phyloP scores from a whole-genome alignment of 1,284 basidiomycete species.

The Nidula niveotomentosa region DNA sequence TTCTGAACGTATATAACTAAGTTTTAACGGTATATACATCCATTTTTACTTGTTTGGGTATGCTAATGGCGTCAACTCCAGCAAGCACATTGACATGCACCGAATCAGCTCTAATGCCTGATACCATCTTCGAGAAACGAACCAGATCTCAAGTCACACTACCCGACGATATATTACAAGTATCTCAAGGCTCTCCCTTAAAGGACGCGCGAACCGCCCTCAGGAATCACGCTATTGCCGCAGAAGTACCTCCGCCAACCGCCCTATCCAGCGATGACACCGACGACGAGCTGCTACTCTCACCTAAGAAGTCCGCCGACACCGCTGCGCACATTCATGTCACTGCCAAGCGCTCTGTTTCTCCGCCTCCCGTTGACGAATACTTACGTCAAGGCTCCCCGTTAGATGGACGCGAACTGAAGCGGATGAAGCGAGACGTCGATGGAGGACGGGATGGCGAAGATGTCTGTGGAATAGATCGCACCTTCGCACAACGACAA shows the following conservation, averaged over 20 bases:
- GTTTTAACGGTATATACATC: background rate
- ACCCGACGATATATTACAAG: conserved; percentile 39
- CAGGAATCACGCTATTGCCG: conserved; percentile 9
- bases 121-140: conserved; percentile 32
- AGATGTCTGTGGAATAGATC: conserved; percentile 11
- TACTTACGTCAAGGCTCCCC: conserved; percentile 21
- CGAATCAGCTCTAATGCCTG: conserved; percentile 18
- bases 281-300: conserved; percentile 39
- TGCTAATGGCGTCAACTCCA: no score
- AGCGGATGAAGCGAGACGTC: conserved; percentile 33
- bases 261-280: conserved; percentile 17
- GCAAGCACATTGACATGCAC: no score
- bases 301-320: conserved; percentile 27
- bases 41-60: no score
- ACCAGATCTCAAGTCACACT: conserved; percentile 51
- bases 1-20: no score
- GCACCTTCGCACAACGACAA: conserved; percentile 5
- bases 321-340: conserved; percentile 5
- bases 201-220: conserved; percentile 44
- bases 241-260: conserved; percentile 5
- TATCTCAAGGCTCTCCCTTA: conserved; percentile 47
- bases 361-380: conserved; percentile 30
- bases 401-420: conserved; percentile 28
- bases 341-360: conserved; percentile 37
- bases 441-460: conserved; percentile 7